These are phyloP conservation scores for Verticillium isaacii DNA, from an alignment of 2,329 filamentous ascomycete genomes.

Conservation along the genomic window DNA sequence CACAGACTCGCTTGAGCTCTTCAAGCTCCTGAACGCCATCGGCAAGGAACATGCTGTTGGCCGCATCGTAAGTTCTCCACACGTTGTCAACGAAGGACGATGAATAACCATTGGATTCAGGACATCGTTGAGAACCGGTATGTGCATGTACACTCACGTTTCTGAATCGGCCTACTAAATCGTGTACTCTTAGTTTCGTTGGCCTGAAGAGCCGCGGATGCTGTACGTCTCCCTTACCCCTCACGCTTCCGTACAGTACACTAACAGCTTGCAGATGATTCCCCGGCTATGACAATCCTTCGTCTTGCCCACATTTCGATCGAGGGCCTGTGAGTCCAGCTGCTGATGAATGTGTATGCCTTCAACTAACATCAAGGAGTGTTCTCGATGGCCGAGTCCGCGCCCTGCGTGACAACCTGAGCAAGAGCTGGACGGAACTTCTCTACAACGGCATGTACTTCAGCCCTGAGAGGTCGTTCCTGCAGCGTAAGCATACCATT, in stretches of 20 bases:
- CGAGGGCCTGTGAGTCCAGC: conserved; percentile 38
- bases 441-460: conserved; percentile 28
- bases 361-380: conserved; percentile 39
- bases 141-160: conserved; percentile 9
- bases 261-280: conserved; percentile 6
- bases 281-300: conserved; percentile 15
- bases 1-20: conserved; percentile 61
- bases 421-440: conserved; percentile 25
- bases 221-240: conserved; percentile 22
- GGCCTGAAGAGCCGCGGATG: conserved; percentile 42
- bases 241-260: not conserved
- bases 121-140: conserved; percentile 37
- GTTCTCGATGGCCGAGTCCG: conserved; percentile 48
- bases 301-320: conserved; percentile 19
- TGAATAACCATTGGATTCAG: not conserved
- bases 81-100: no score
- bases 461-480: conserved; percentile 41
- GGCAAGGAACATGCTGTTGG: conserved; percentile 62
- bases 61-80: conserved; percentile 36
- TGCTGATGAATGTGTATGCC: no score
- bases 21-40: conserved; percentile 60
- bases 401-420: conserved; percentile 48
- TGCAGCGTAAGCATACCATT: conserved; percentile 57
- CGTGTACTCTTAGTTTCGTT: not conserved
- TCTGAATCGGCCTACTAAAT: no score